Percentiles rank a stretch among this genome's conserved stretches.
Conservation (phyloP, 805 yeast species). For the Saturnispora besseyi region DNA sequence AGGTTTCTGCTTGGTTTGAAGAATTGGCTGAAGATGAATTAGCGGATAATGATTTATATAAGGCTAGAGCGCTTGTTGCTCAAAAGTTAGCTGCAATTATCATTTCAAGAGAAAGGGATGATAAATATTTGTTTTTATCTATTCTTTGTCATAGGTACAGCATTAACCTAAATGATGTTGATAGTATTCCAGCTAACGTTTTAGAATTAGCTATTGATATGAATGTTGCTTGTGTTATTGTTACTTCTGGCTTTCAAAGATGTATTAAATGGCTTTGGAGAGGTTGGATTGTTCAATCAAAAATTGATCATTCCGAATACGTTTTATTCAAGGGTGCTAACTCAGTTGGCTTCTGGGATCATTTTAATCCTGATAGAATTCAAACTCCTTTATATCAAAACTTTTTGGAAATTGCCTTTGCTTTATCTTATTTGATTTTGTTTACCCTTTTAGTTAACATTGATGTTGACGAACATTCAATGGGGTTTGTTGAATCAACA, state of each 20-base stretch:
- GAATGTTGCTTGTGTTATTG: constrained; percentile 70
- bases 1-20: constrained; percentile 74
- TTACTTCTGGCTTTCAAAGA: constrained; percentile 75
- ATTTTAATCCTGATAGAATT: constrained; percentile 75
- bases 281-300: constrained; percentile 82
- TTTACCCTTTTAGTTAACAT: constrained; percentile 59
- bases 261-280: constrained; percentile 89
- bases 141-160: constrained; percentile 71
- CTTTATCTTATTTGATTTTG: constrained; percentile 51
- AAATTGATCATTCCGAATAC: constrained; percentile 59
- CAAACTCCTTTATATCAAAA: constrained; percentile 83
- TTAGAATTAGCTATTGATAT: constrained; percentile 79
- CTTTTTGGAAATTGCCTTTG: constrained; percentile 56
- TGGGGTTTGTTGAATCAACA: constrained; percentile 41
- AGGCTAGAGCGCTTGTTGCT: constrained; percentile 57
- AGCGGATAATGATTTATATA: constrained; percentile 56
- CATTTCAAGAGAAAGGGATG: constrained; percentile 54
- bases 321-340: constrained; percentile 53
- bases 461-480: constrained; percentile 32
- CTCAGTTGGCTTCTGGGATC: constrained; percentile 44
- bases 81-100: constrained; percentile 62
- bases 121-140: constrained; percentile 57
- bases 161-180: constrained; percentile 53
- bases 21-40: constrained; percentile 50
- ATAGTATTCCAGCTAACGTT: constrained; percentile 60